A percentile compares a stretch with the other conserved stretches of the same genome.
phyloP scores from a whole-genome alignment of 2,329 filamentous ascomycete species.

The Penicillium sp. region DNA sequence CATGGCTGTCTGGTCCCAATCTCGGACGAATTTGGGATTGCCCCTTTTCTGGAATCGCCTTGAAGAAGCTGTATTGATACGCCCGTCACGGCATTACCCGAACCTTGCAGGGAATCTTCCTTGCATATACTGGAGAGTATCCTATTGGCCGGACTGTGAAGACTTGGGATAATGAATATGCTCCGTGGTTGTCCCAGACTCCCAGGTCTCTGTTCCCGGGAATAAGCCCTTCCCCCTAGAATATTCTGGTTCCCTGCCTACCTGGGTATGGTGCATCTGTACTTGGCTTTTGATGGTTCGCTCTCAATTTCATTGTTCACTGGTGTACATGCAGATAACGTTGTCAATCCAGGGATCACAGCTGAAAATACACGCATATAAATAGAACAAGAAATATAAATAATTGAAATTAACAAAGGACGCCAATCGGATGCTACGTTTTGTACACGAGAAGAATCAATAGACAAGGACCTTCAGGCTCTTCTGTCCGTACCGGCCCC shows the following conservation, averaged over 20 bases:
- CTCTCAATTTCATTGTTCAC: background rate
- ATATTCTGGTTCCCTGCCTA: background rate
- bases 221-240: background rate
- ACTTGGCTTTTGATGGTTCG: background rate
- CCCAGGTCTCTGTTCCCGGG: background rate
- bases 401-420: background rate
- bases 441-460: constrained; percentile 27
- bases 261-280: background rate
- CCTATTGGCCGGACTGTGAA: too few relatives aligned
- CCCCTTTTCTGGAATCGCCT: too few relatives aligned
- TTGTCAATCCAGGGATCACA: background rate
- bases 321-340: too few relatives aligned
- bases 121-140: too few relatives aligned
- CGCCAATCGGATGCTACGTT: background rate
- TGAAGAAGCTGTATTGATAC: too few relatives aligned
- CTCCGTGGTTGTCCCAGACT: background rate
- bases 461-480: constrained; percentile 48
- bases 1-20: too few relatives aligned
- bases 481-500: constrained; percentile 61
- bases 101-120: too few relatives aligned
- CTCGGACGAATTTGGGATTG: too few relatives aligned
- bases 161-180: background rate
- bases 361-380: background rate
- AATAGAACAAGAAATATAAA: background rate
- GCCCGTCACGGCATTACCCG: too few relatives aligned